Evolutionary conservation across 2,329 filamentous ascomycete genomes (phyloP), one percentile per base, ranked within the genome.

Genomic region (Apiospora sp.): DNA sequence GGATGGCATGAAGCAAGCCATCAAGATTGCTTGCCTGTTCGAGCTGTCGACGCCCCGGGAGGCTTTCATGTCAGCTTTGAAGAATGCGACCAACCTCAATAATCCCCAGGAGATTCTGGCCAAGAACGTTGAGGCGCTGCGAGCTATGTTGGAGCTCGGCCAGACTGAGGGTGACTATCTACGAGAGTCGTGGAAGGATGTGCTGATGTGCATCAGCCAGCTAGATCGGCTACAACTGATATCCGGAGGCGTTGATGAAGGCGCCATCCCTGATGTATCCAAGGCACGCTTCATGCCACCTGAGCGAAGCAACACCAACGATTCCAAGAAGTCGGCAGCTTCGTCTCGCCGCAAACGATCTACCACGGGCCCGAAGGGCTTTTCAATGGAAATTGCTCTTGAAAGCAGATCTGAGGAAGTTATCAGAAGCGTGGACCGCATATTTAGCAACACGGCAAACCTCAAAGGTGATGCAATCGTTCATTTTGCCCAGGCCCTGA

Each of bases 401-500:
- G 96, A 98, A 81, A 96, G 94, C 79, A 92, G 95, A 68, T 98
- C 96, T 0, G 94, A 97, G 73, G 95, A 98, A 75, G 95, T 98
- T 78, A 91, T 98, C 77, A 94, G 95, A 77, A 92, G 93, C 37
- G 95, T 99, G 4, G 97, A 99, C 82, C 90, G 94, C 51, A 98
- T 99, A 78, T 99, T 99, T 80, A 97, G 95, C 68, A 98, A 97
- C 80, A 98, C 96, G 0, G 96, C 95, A 12, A 95, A 97, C 77
- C 88, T 99, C 2, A 95, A 93, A 5, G 95, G 95, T 73, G 95
- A 98, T 76, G 95, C 96, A 3, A 99, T 99, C 78, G 93, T 98
- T 1, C 92, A 97, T 81, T 99, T 99, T 81, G 96, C 98, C 69
- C 92, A 92, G 72, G 95, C 96, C 0, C 84, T 99, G 73, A 97